phyloP scores from a whole-genome alignment of 441 rosid genomes.

The Eutrema salsugineum region DNA sequence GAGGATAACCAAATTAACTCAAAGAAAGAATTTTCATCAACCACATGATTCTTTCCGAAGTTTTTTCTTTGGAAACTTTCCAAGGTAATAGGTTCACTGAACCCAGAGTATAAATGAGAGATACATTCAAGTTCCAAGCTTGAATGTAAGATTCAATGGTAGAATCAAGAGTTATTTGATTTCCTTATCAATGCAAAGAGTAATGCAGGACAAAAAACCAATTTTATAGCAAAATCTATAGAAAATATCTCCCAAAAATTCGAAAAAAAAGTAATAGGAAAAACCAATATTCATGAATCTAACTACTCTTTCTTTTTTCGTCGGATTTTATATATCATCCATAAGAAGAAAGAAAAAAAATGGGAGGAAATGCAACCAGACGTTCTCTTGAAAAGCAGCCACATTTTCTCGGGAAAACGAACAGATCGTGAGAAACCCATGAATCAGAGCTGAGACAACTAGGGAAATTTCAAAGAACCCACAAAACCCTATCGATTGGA shows the following conservation, averaged over 20 bases:
- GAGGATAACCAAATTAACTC: neutral
- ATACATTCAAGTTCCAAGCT: conserved; percentile 15
- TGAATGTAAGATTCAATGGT: conserved; percentile 8
- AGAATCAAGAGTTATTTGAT: conserved; percentile 24
- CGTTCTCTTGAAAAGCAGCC: conserved; percentile 5
- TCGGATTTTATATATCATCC: neutral
- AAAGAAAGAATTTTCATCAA: neutral
- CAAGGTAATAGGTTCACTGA: neutral
- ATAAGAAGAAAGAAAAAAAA: neutral
- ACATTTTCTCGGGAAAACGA: conserved; percentile 23
- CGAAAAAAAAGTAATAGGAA: neutral
- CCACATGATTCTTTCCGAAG: neutral
- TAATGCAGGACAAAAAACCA: neutral
- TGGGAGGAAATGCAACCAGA: neutral
- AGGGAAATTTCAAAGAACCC: neutral
- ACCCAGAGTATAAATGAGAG: conserved; percentile 12
- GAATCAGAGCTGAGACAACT: conserved; percentile 31
- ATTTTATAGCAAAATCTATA: neutral
- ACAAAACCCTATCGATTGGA: conserved; percentile 28
- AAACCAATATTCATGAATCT: conserved; percentile 18
- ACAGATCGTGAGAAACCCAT: conserved; percentile 32
- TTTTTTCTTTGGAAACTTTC: conserved; percentile 14
- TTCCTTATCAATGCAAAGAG: conserved; percentile 19
- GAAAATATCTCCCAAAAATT: conserved; percentile 11
- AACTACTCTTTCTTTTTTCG: neutral